Percentiles rank a stretch among this genome's conserved stretches.
Evolutionary conservation across 768 basidiomycete species (phyloP).

Genomic region (Coprinellus micaceus): DNA sequence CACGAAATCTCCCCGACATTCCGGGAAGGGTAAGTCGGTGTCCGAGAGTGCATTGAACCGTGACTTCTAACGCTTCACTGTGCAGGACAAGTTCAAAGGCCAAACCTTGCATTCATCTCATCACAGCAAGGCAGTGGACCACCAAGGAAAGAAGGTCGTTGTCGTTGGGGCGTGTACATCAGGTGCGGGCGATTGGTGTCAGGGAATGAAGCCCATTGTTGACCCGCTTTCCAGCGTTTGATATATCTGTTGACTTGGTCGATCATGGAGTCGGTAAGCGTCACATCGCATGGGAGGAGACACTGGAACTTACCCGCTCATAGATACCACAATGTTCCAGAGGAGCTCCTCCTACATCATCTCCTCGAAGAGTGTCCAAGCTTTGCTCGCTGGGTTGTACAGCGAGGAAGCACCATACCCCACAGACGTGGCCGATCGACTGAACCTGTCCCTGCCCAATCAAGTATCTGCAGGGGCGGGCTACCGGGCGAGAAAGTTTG

Average conservation of each 20-base stretch:
- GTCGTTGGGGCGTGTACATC: constrained; percentile 57
- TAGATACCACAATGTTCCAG: constrained; percentile 49
- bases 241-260: constrained; percentile 34
- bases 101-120: constrained; percentile 47
- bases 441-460: constrained; percentile 43
- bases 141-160: constrained; percentile 54
- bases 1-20: constrained; percentile 41
- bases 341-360: constrained; percentile 50
- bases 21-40: constrained; percentile 34
- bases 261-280: constrained; percentile 33
- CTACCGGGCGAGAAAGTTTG: not conserved
- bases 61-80: not conserved
- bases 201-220: too few species aligned
- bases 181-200: constrained; percentile 22
- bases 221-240: too few species aligned
- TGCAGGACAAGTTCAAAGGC: constrained; percentile 46
- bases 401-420: constrained; percentile 41
- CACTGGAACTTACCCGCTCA: constrained; percentile 23
- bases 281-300: too few species aligned
- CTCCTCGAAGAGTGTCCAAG: constrained; percentile 31
- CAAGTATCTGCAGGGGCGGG: constrained; percentile 15
- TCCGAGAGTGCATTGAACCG: too few species aligned
- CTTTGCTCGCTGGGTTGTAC: constrained; percentile 29
- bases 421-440: constrained; percentile 42
- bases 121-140: constrained; percentile 43